These are phyloP conservation scores for Candida chilensis DNA, from an alignment of 805 yeast species.

Conservation along the genomic window DNA sequence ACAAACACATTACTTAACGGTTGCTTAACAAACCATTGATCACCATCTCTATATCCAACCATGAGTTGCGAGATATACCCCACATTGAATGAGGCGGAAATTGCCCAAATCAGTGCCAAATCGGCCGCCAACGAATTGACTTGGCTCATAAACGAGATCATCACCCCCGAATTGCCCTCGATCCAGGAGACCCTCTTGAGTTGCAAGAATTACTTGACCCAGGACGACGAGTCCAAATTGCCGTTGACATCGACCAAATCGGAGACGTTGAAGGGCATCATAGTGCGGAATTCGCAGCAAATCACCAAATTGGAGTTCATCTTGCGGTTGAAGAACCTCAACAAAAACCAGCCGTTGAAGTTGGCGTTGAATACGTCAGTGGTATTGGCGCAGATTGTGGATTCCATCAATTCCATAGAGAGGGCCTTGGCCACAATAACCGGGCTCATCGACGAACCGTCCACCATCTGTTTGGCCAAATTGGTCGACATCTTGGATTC, in stretches of 20 bases:
- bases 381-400: background rate
- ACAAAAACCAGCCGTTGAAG: conserved; percentile 16
- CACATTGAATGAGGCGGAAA: background rate
- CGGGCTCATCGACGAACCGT: no score
- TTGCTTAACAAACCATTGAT: no score
- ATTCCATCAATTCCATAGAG: background rate
- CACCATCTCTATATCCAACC: no score
- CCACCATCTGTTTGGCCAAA: no score
- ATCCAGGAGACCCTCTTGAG: background rate
- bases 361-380: conserved; percentile 3
- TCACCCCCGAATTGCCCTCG: background rate
- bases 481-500: conserved; percentile 16
- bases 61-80: background rate
- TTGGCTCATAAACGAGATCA: conserved; percentile 8
- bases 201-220: background rate
- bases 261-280: conserved; percentile 27
- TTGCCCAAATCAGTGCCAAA: background rate
- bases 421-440: no score
- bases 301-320: conserved; percentile 15
- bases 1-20: no score
- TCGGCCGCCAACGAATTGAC: conserved; percentile 5
- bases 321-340: conserved; percentile 13
- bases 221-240: conserved; percentile 14
- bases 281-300: conserved; percentile 28
- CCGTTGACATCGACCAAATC: conserved; percentile 24